Conservation (phyloP, 371 early-diverging fungal species). For the Rhizomucor pusillus region DNA sequence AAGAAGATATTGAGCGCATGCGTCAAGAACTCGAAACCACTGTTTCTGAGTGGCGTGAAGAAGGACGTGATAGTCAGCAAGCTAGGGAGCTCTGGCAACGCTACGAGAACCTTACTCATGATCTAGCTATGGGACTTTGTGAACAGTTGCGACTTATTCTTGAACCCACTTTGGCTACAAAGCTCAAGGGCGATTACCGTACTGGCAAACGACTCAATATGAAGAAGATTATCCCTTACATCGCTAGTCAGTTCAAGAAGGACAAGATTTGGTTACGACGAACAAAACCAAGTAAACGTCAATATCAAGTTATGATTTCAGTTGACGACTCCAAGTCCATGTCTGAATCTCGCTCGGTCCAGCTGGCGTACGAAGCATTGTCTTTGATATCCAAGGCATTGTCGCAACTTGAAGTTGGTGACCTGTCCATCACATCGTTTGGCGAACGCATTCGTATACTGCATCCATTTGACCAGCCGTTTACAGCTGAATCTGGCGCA, state of each 20-base stretch:
- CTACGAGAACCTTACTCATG: conserved; percentile 85
- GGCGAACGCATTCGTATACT: conserved; percentile 85
- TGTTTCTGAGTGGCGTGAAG: conserved; percentile 58
- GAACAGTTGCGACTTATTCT: conserved; percentile 96
- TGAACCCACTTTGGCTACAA: conserved; percentile 95
- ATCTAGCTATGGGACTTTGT: conserved; percentile 86
- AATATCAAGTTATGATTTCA: conserved; percentile 98
- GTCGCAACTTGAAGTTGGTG: conserved; percentile 92
- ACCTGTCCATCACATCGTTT: conserved; percentile 87
- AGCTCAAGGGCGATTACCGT: conserved; percentile 98
- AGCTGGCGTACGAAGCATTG: conserved; percentile 92
- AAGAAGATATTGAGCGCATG: conserved; percentile 59
- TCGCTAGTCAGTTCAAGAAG: conserved; percentile 98
- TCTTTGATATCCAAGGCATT: conserved; percentile 91
- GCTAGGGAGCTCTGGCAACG: conserved; percentile 86
- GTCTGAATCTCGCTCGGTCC: conserved; percentile 84
- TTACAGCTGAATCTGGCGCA: conserved; percentile 88
- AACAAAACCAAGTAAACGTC: conserved; percentile 95
- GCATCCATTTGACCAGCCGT: conserved; percentile 91
- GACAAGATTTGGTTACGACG: conserved; percentile 99
- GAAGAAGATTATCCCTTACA: conserved; percentile 99
- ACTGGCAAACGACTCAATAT: conserved; percentile 99
- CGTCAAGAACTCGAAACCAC: conserved; percentile 59
- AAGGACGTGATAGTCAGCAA: conserved; percentile 55
- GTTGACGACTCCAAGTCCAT: conserved; percentile 99